phyloP scores from a whole-genome alignment of 2,329 filamentous ascomycete species.

The Fusarium penzigii region DNA sequence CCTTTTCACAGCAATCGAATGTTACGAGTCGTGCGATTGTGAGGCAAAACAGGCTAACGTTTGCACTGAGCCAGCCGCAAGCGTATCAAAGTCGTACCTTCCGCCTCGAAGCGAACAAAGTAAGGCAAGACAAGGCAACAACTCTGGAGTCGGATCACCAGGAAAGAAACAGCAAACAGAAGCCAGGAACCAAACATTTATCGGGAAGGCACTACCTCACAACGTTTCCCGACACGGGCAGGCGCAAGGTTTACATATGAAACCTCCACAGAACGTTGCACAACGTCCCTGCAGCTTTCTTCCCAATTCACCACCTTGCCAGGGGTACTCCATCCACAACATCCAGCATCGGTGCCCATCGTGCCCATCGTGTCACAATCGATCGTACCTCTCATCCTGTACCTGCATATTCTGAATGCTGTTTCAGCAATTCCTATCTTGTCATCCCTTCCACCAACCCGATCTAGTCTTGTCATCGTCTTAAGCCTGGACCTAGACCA shows the following conservation, averaged over 20 bases:
- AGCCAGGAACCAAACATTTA: not conserved
- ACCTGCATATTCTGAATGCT: not conserved
- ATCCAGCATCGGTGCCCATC: not conserved
- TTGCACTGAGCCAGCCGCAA: not conserved
- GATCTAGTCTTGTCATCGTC: not conserved
- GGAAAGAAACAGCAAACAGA: not conserved
- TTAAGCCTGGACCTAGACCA: not conserved
- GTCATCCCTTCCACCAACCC: not conserved
- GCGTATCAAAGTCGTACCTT: not conserved
- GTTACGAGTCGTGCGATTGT: not conserved
- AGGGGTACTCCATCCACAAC: not conserved
- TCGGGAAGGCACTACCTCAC: not conserved
- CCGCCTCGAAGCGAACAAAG: not conserved
- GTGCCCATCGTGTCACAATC: conserved; percentile 10
- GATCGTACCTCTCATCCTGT: conserved; percentile 4
- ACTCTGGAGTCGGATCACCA: not conserved
- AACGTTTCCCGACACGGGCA: not conserved
- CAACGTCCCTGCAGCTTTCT: not conserved
- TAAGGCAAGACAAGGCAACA: not conserved
- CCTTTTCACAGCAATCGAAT: not conserved
- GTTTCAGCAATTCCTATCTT: not conserved
- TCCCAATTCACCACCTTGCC: not conserved
- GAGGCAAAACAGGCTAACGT: not conserved
- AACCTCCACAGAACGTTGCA: not conserved
- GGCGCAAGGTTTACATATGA: not conserved